Conservation (phyloP, 1,284 basidiomycete genomes). For the Tylopilus sp. region DNA sequence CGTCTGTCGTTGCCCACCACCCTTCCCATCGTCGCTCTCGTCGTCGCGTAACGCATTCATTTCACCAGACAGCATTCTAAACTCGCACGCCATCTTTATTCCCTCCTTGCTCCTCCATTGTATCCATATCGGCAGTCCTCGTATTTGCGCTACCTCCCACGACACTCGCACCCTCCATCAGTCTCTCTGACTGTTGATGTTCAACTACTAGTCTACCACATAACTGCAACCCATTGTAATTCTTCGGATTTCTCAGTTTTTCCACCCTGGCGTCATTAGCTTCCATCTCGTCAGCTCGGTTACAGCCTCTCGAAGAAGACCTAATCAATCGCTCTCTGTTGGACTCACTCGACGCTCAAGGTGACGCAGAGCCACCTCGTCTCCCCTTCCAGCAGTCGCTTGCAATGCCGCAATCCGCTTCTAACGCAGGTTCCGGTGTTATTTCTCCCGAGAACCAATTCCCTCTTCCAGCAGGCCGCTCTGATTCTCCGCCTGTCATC, state of each 20-base stretch:
- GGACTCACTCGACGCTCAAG: slow-evolving; percentile 74
- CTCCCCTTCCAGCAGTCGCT: slow-evolving; percentile 27
- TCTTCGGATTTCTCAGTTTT: slow-evolving; percentile 32
- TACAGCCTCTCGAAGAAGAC: slow-evolving; percentile 64
- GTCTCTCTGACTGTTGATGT: slow-evolving; percentile 37
- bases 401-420: slow-evolving; percentile 31
- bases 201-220: slow-evolving; percentile 33
- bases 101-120: slow-evolving; percentile 27
- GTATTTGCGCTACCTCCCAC: slow-evolving; percentile 30
- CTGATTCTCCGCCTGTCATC: slow-evolving; percentile 49
- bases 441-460: slow-evolving; percentile 54
- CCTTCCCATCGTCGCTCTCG: slow-evolving; percentile 11
- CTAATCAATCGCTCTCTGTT: slow-evolving; percentile 78
- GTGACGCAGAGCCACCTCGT: slow-evolving; percentile 66
- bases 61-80: slow-evolving; percentile 25
- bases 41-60: slow-evolving; percentile 19
- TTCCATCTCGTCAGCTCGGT: slow-evolving; percentile 50
- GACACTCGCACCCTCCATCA: slow-evolving; percentile 16
- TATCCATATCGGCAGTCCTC: slow-evolving; percentile 37
- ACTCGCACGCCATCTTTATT: slow-evolving; percentile 23
- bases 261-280: slow-evolving; percentile 64
- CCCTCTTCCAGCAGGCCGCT: slow-evolving; percentile 43
- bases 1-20: slow-evolving; percentile 24
- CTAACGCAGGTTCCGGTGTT: slow-evolving; percentile 51
- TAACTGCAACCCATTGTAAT: slow-evolving; percentile 32